These are phyloP conservation scores for Lojkania enalia DNA, from an alignment of 2,329 filamentous ascomycete species.

Conservation along the genomic window DNA sequence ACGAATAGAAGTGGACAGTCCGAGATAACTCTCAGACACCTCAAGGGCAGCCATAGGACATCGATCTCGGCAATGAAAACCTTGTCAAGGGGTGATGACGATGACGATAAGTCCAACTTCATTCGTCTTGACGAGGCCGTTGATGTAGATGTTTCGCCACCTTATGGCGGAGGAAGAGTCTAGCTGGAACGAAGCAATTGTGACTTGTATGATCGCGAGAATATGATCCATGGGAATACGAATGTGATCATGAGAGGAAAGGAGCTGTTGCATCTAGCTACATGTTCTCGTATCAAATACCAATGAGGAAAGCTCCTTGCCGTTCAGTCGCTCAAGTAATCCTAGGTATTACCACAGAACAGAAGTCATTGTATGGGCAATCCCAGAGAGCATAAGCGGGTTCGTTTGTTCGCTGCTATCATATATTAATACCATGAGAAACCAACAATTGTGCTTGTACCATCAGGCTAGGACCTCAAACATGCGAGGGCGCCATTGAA, in stretches of 20 bases:
- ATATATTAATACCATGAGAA: background rate
- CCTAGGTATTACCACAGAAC: background rate
- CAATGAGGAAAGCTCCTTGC: background rate
- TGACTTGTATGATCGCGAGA: background rate
- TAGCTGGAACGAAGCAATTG: slow-evolving; percentile 6
- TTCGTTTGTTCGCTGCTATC: slow-evolving; percentile 1
- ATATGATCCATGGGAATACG: slow-evolving; percentile 1
- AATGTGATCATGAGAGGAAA: slow-evolving; percentile 1
- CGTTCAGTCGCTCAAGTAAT: background rate
- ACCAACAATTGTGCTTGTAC: background rate
- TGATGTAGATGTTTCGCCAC: slow-evolving; percentile 7
- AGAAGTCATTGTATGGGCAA: background rate
- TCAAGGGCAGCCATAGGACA: slow-evolving; percentile 1
- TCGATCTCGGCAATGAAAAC: background rate
- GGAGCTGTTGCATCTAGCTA: slow-evolving; percentile 1
- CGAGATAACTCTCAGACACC: slow-evolving; percentile 1
- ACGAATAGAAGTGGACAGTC: background rate
- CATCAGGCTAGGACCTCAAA: slow-evolving; percentile 3
- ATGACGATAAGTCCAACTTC: slow-evolving; percentile 5
- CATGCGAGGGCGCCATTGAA: slow-evolving; percentile 1
- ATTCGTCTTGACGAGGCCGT: slow-evolving; percentile 3
- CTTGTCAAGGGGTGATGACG: background rate
- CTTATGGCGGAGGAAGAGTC: background rate
- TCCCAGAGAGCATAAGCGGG: background rate
- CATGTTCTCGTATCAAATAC: slow-evolving; percentile 1